Conservation (phyloP, 768 basidiomycete species). For the Phanerochaete sordida region DNA sequence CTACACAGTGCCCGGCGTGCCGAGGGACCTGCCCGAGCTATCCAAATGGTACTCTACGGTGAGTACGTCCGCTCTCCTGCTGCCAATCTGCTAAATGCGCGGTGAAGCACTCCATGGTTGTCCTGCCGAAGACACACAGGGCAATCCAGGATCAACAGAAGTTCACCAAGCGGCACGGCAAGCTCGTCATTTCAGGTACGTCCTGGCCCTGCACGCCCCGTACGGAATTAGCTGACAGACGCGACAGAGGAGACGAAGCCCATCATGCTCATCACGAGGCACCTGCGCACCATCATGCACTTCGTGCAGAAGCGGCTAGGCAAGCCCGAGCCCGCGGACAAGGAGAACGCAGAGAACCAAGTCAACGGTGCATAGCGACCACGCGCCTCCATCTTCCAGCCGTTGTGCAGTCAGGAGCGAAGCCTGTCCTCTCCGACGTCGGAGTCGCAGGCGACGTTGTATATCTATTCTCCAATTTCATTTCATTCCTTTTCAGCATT, state of each 20-base stretch:
- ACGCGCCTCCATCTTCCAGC: too few species aligned
- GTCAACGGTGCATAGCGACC: neutral
- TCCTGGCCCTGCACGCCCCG: neutral
- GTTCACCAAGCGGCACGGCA: slow-evolving; percentile 59
- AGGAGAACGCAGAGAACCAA: neutral
- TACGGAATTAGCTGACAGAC: neutral
- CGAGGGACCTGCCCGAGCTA: slow-evolving; percentile 52
- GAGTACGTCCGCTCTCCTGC: slow-evolving; percentile 10
- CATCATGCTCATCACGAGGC: slow-evolving; percentile 68
- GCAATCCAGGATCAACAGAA: slow-evolving; percentile 32
- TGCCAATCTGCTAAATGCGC: neutral
- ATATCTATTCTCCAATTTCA: neutral
- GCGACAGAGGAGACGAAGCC: slow-evolving; percentile 63
- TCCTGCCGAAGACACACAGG: slow-evolving; percentile 63
- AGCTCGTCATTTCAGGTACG: slow-evolving; percentile 60
- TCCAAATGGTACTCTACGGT: slow-evolving; percentile 75
- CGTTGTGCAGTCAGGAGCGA: too few species aligned
- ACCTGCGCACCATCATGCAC: slow-evolving; percentile 58
- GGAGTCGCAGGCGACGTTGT: neutral
- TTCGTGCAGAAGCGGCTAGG: slow-evolving; percentile 36
- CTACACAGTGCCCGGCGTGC: slow-evolving; percentile 49
- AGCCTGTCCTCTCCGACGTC: neutral
- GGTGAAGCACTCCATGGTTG: slow-evolving; percentile 68
- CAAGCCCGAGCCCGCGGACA: neutral
- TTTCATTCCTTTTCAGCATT: neutral